A percentile compares a stretch with the other conserved stretches of the same genome.
Evolutionary conservation across 768 basidiomycete genomes (phyloP).

Genomic region (Mycena amicta): DNA sequence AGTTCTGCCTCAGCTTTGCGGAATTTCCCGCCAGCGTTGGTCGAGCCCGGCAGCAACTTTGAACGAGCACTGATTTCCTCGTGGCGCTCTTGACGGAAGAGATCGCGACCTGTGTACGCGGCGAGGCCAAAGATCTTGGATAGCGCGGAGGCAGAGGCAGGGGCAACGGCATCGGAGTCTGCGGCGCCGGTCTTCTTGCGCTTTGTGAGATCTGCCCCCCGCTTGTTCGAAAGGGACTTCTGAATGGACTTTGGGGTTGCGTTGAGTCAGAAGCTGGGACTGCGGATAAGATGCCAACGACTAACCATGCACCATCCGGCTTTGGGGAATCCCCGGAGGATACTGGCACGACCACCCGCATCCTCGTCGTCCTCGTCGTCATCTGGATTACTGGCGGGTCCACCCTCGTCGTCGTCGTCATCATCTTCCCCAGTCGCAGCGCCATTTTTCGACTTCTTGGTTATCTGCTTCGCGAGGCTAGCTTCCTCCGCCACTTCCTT

Average conservation of each 20-base stretch:
- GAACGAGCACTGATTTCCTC: neutral
- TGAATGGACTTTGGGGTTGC: neutral
- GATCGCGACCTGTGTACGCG: neutral
- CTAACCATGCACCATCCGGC: neutral
- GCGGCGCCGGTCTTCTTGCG: neutral
- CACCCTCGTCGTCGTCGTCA: neutral
- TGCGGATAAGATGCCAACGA: neutral
- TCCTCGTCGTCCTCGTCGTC: neutral
- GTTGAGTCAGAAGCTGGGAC: neutral
- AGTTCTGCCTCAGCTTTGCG: neutral
- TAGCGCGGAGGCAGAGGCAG: neutral
- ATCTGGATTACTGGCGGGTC: neutral
- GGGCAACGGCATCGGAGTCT: neutral
- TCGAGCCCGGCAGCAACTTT: neutral
- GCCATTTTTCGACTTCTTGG: neutral
- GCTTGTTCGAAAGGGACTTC: neutral
- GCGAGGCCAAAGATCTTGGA: neutral
- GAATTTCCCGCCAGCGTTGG: neutral
- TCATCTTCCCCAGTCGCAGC: neutral
- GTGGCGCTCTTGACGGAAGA: neutral
- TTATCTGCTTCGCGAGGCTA: neutral
- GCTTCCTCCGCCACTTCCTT: neutral
- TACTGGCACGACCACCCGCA: neutral
- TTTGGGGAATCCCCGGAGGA: neutral
- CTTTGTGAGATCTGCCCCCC: neutral